Percentiles rank a stretch among this genome's conserved stretches.
Conservation (phyloP, 83 land plant species). For the Thuja plicata region DNA sequence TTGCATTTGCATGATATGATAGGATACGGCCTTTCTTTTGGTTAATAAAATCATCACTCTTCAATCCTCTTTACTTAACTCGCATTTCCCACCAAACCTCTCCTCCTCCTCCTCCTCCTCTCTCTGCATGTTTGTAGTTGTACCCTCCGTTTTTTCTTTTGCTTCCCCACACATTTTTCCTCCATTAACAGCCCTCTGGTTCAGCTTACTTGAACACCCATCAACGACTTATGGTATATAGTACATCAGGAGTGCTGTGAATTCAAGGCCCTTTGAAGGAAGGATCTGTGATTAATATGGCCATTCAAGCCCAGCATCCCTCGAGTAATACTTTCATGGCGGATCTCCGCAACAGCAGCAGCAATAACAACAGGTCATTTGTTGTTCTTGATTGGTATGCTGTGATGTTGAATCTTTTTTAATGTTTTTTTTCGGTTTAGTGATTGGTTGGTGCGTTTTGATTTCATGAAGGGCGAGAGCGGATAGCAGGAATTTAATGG, state of each 20-base stretch:
- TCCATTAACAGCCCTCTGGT: neutral
- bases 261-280: too few relatives aligned
- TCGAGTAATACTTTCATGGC: neutral
- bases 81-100: neutral
- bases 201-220: neutral
- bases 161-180: neutral
- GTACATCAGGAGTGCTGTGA: too few relatives aligned
- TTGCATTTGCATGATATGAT: neutral
- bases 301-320: slow-evolving; percentile 12
- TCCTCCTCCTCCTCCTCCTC: neutral
- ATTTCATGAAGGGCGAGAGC: neutral
- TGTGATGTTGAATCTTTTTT: neutral
- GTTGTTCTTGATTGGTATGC: neutral
- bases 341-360: neutral
- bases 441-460: neutral
- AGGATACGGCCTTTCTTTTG: neutral
- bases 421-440: neutral
- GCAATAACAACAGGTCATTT: neutral
- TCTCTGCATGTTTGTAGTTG: neutral
- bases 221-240: neutral
- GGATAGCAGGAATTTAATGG: neutral
- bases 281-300: neutral
- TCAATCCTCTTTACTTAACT: neutral
- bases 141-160: neutral
- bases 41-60: neutral